Evolutionary conservation across 2,329 filamentous ascomycete species (phyloP).

Genomic region (Aspergillus terreus): DNA sequence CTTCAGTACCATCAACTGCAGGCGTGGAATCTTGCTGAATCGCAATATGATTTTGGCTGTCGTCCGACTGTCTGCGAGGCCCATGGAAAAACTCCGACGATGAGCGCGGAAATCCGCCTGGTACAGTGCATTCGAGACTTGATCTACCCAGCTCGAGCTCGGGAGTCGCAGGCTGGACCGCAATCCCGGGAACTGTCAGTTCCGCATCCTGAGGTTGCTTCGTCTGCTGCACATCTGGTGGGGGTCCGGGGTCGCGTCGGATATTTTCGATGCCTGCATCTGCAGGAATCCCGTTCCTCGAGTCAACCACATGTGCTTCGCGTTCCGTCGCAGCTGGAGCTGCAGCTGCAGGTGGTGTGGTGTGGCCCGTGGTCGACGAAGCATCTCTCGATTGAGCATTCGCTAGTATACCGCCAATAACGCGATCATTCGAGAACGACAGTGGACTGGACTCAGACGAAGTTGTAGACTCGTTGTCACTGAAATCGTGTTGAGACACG

Average conservation of each 20-base stretch:
- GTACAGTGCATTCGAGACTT: constrained; percentile 47
- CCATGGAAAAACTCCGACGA: constrained; percentile 20
- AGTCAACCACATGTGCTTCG: constrained; percentile 1
- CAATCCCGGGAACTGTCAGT: constrained; percentile 40
- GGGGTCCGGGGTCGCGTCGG: not conserved
- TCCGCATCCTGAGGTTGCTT: constrained; percentile 5
- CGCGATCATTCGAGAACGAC: constrained; percentile 51
- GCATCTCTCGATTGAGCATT: constrained; percentile 27
- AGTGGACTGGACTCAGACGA: constrained; percentile 46
- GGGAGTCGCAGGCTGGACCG: constrained; percentile 47
- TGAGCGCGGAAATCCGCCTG: constrained; percentile 55
- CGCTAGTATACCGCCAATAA: constrained; percentile 49
- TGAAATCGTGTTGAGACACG: constrained; percentile 18
- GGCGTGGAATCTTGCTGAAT: constrained; percentile 1
- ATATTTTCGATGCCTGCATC: not conserved
- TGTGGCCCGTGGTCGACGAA: not conserved
- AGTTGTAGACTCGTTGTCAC: constrained; percentile 29
- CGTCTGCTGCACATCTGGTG: not conserved
- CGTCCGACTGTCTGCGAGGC: constrained; percentile 4
- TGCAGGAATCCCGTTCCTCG: not conserved
- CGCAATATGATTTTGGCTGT: not conserved
- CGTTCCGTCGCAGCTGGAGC: not conserved
- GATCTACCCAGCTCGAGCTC: constrained; percentile 34
- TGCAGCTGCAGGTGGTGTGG: not conserved
- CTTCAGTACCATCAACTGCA: constrained; percentile 20